phyloP scores from a whole-genome alignment of 306 rosid genomes.

The Prunus campanulata region DNA sequence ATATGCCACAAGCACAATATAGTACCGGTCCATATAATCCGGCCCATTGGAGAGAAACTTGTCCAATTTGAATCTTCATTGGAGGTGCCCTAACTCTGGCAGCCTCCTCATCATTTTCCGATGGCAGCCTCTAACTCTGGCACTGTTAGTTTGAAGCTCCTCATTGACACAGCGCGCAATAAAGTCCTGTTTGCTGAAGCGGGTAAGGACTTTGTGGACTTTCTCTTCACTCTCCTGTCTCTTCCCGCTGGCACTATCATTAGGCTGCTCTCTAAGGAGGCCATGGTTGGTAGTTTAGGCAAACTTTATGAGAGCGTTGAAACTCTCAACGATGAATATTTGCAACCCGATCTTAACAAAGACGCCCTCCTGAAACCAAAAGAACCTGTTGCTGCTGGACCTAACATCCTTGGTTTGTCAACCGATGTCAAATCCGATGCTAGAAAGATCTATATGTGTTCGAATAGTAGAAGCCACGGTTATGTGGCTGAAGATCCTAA shows the following conservation, averaged over 20 bases:
- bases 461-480: too few species aligned
- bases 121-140: neutral
- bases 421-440: neutral
- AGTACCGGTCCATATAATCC: too few species aligned
- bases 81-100: too few species aligned
- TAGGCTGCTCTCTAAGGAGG: slow-evolving; percentile 5
- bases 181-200: slow-evolving; percentile 41
- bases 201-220: slow-evolving; percentile 35
- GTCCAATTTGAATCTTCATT: too few species aligned
- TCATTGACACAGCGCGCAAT: slow-evolving; percentile 15
- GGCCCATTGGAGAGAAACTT: too few species aligned
- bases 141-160: slow-evolving; percentile 32
- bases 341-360: slow-evolving; percentile 20
- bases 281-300: slow-evolving; percentile 35
- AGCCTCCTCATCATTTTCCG: neutral
- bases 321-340: slow-evolving; percentile 19
- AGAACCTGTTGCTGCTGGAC: neutral
- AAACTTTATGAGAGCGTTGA: slow-evolving; percentile 42
- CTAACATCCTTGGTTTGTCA: neutral
- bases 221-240: slow-evolving; percentile 31
- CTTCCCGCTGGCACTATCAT: slow-evolving; percentile 23
- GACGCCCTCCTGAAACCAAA: slow-evolving; percentile 31
- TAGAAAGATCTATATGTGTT: neutral
- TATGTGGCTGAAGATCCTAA: neutral
- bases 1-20: too few species aligned